Evolutionary conservation across 495 filamentous ascomycete species (phyloP).

Genomic region (Aspergillus haitiensis): DNA sequence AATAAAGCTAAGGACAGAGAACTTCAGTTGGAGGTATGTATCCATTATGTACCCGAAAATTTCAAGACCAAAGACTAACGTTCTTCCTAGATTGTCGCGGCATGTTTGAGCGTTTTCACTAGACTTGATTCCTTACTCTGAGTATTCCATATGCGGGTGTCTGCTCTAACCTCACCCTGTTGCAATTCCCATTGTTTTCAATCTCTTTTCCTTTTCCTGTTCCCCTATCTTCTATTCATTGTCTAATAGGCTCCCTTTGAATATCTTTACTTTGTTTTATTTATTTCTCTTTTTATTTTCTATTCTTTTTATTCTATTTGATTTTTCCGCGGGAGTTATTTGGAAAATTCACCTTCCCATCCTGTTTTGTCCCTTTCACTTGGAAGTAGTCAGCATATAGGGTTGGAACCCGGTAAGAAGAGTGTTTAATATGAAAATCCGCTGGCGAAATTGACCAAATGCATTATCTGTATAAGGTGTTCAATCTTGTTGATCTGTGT

Average conservation of each 20-base stretch:
- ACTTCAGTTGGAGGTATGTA: constrained; percentile 83
- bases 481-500: constrained; percentile 4
- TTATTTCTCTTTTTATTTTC: constrained; percentile 16
- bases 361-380: not conserved
- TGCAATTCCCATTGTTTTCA: constrained; percentile 19
- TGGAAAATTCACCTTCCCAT: constrained; percentile 1
- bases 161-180: constrained; percentile 17
- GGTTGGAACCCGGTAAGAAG: constrained; percentile 12
- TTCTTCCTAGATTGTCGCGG: constrained; percentile 71
- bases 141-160: constrained; percentile 21
- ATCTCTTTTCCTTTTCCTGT: constrained; percentile 17
- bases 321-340: constrained; percentile 9
- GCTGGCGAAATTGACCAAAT: constrained; percentile 18
- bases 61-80: constrained; percentile 25
- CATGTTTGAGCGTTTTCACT: constrained; percentile 95
- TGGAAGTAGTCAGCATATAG: constrained; percentile 15
- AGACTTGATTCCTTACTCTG: constrained; percentile 91
- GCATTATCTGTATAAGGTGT: constrained; percentile 15
- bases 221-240: constrained; percentile 11
- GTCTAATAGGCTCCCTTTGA: too few relatives aligned
- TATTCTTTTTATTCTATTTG: not conserved
- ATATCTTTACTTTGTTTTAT: too few relatives aligned
- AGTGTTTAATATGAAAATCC: constrained; percentile 21
- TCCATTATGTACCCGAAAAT: not conserved
- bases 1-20: constrained; percentile 85